These are phyloP conservation scores for Schizopora paradoxa DNA, from an alignment of 1,284 basidiomycete species.

Conservation along the genomic window DNA sequence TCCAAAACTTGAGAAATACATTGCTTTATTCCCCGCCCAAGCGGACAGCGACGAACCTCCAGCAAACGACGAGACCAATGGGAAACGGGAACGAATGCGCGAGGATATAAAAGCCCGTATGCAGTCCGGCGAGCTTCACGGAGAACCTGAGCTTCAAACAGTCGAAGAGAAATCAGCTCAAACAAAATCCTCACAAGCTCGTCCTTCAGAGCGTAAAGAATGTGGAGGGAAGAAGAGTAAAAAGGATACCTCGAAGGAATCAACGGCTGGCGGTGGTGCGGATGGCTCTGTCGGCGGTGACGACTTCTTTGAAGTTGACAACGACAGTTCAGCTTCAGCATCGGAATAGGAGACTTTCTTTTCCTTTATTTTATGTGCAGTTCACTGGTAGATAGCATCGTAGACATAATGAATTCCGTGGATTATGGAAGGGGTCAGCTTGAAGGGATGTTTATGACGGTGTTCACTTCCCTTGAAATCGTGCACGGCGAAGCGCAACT, in stretches of 20 bases:
- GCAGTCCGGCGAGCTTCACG: conserved; percentile 53
- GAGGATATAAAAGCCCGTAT: conserved; percentile 58
- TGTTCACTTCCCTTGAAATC: too few relatives aligned
- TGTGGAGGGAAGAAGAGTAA: neutral
- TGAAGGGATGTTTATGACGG: too few relatives aligned
- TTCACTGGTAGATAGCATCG: too few relatives aligned
- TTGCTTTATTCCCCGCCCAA: conserved; percentile 77
- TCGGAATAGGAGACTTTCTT: neutral
- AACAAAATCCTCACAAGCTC: neutral
- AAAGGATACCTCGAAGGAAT: neutral
- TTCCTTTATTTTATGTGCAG: too few relatives aligned
- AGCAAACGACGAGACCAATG: conserved; percentile 32
- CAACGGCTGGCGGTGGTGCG: neutral
- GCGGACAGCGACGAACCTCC: conserved; percentile 36
- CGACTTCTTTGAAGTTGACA: conserved; percentile 11
- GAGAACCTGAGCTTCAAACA: conserved; percentile 55
- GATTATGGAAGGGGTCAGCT: too few relatives aligned
- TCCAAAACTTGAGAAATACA: conserved; percentile 79
- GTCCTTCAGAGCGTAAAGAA: neutral
- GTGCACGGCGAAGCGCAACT: too few relatives aligned
- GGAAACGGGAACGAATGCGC: conserved; percentile 58
- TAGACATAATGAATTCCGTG: too few relatives aligned
- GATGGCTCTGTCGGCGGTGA: conserved; percentile 4
- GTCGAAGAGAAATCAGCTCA: conserved; percentile 8
- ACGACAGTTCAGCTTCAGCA: neutral